Evolutionary conservation across 805 yeast genomes (phyloP).

Genomic region (Limtongia smithiae): DNA sequence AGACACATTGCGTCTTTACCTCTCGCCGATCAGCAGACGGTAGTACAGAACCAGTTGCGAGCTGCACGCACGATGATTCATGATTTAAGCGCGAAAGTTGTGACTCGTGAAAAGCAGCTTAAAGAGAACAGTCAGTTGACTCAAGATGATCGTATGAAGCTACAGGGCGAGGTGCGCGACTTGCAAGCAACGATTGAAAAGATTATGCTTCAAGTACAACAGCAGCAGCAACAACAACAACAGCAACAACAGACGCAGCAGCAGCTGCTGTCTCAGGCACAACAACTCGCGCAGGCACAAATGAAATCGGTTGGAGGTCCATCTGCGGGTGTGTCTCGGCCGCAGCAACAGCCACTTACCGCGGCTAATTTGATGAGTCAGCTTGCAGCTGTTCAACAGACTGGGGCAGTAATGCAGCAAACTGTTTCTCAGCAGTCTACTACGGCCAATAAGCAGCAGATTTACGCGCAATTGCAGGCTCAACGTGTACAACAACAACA

Average conservation of each 20-base stretch:
- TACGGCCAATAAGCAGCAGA: slow-evolving; percentile 8
- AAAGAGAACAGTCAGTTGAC: slow-evolving; percentile 14
- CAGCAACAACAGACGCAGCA: slow-evolving; percentile 5
- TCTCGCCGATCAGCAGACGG: slow-evolving; percentile 24
- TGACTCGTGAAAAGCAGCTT: slow-evolving; percentile 15
- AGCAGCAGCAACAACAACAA: slow-evolving; percentile 10
- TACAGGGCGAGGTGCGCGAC: slow-evolving; percentile 13
- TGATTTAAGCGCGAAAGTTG: slow-evolving; percentile 18
- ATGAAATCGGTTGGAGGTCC: slow-evolving; percentile 1
- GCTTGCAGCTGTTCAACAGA: slow-evolving; percentile 16
- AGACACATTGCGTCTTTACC: slow-evolving; percentile 20
- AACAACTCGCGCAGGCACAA: slow-evolving; percentile 4
- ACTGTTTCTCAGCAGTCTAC: slow-evolving; percentile 24
- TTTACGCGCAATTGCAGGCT: slow-evolving; percentile 14
- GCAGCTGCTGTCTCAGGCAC: slow-evolving; percentile 7
- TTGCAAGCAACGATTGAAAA: neutral
- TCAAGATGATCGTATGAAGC: slow-evolving; percentile 24
- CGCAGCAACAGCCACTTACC: slow-evolving; percentile 6
- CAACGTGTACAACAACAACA: slow-evolving; percentile 9
- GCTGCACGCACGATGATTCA: slow-evolving; percentile 11
- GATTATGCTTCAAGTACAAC: slow-evolving; percentile 9
- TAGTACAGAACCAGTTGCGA: slow-evolving; percentile 19
- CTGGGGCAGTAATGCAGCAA: slow-evolving; percentile 29
- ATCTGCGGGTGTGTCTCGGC: neutral
- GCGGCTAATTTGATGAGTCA: slow-evolving; percentile 19